These are phyloP conservation scores for Apiospora marii DNA, from an alignment of 2,329 filamentous ascomycete genomes.

Conservation along the genomic window DNA sequence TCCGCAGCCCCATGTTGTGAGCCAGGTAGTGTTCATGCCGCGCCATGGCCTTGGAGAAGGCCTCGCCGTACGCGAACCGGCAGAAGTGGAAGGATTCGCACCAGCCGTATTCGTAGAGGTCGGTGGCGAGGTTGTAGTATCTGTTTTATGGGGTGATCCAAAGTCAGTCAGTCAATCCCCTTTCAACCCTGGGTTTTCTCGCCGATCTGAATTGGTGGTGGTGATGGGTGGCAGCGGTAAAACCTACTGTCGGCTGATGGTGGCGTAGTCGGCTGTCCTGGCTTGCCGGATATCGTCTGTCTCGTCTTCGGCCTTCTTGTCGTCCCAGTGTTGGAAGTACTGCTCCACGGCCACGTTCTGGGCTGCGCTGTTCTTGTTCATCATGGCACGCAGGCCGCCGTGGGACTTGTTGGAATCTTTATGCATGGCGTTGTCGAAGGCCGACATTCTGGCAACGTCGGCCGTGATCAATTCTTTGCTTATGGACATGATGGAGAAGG, in stretches of 20 bases:
- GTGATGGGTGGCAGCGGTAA: conserved; percentile 27
- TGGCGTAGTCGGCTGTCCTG: conserved; percentile 74
- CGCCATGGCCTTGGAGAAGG: conserved; percentile 76
- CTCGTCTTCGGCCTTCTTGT: conserved; percentile 70
- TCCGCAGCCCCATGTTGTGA: conserved; percentile 71
- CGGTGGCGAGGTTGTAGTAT: conserved; percentile 79
- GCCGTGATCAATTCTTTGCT: conserved; percentile 24
- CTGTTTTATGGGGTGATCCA: conserved; percentile 42
- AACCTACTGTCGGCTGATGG: conserved; percentile 73
- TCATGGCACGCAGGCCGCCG: conserved; percentile 69
- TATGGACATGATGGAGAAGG: conserved; percentile 12
- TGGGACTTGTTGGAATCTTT: conserved; percentile 63
- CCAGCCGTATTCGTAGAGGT: conserved; percentile 81
- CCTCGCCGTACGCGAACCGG: conserved; percentile 74
- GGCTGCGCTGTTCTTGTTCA: conserved; percentile 70
- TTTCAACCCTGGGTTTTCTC: too few species aligned
- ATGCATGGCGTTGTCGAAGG: conserved; percentile 71
- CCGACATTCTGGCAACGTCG: conserved; percentile 26
- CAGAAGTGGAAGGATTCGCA: conserved; percentile 81
- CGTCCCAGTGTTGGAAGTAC: conserved; percentile 84
- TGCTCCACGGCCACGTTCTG: conserved; percentile 75
- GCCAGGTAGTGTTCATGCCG: conserved; percentile 82
- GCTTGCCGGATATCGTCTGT: conserved; percentile 66
- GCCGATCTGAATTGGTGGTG: too few species aligned
- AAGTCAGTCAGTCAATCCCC: not conserved